A percentile compares a stretch with the other conserved stretches of the same genome.
Conservation (phyloP, 768 basidiomycete genomes). For the Lentinus brumalis region DNA sequence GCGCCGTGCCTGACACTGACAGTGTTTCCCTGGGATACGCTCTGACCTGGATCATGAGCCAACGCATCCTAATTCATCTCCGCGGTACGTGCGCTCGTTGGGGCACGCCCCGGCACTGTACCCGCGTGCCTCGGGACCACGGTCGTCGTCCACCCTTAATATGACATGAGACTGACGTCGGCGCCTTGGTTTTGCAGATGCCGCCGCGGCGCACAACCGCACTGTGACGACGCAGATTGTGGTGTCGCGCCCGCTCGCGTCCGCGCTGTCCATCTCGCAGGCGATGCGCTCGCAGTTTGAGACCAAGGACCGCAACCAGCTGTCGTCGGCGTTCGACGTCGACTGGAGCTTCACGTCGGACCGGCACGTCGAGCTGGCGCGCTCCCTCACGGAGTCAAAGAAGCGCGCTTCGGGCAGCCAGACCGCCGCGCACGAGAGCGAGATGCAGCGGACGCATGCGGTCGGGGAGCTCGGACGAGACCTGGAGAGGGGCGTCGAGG, state of each 20-base stretch:
- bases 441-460: neutral
- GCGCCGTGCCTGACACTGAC: neutral
- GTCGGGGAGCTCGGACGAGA: neutral
- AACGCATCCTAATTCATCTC: constrained; percentile 37
- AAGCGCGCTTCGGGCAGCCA: neutral
- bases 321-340: constrained; percentile 7
- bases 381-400: neutral
- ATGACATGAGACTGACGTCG: too few species aligned
- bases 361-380: neutral
- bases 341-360: constrained; percentile 10
- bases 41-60: constrained; percentile 39
- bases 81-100: constrained; percentile 26
- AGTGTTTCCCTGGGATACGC: constrained; percentile 38
- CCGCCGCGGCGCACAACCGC: constrained; percentile 21
- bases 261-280: constrained; percentile 18
- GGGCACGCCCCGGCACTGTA: neutral
- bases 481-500: neutral
- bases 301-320: neutral
- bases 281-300: constrained; percentile 26
- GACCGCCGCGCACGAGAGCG: neutral
- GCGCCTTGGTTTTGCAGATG: constrained; percentile 15
- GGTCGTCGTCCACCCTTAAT: neutral
- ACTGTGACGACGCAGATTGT: constrained; percentile 15
- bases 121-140: neutral
- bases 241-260: constrained; percentile 16